A percentile compares a stretch with the other conserved stretches of the same genome.
phyloP scores from a whole-genome alignment of 768 basidiomycete genomes.

The Macrolepiota albuminosa region DNA sequence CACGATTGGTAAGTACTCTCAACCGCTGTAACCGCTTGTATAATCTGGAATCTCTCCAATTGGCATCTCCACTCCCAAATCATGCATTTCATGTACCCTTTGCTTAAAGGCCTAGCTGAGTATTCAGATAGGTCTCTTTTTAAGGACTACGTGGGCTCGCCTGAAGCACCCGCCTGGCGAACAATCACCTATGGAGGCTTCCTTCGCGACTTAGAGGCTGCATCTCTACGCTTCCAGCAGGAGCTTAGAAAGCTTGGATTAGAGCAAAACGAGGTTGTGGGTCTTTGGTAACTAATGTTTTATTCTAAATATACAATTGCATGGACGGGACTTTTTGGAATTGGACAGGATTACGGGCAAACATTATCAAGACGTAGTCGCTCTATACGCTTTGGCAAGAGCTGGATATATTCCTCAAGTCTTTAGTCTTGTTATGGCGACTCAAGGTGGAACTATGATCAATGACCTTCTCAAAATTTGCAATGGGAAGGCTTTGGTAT shows the following conservation, averaged over 20 bases:
- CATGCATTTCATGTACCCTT: slow-evolving; percentile 10
- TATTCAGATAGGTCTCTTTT: slow-evolving; percentile 4
- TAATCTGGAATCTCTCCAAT: too few relatives aligned
- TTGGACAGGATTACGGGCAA: slow-evolving; percentile 1
- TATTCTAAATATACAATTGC: neutral
- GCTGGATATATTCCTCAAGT: slow-evolving; percentile 8
- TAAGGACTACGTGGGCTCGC: slow-evolving; percentile 4
- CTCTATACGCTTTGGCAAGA: slow-evolving; percentile 3
- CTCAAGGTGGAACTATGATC: slow-evolving; percentile 4
- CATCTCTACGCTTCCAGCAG: neutral
- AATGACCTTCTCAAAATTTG: slow-evolving; percentile 1
- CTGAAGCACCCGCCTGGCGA: slow-evolving; percentile 2
- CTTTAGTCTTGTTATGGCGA: slow-evolving; percentile 3
- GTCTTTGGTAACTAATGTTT: slow-evolving; percentile 1
- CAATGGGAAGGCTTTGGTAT: slow-evolving; percentile 5
- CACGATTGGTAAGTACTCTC: neutral
- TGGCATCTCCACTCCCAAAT: neutral
- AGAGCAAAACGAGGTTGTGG: slow-evolving; percentile 2
- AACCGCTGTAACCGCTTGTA: neutral
- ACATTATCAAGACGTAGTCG: slow-evolving; percentile 3
- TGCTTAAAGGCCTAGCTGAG: slow-evolving; percentile 3
- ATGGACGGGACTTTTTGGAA: too few relatives aligned
- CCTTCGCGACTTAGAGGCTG: neutral
- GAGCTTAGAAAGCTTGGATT: neutral
- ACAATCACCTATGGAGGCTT: slow-evolving; percentile 3